Base-by-base conservation (phyloP, 192 early-diverging fungal genomes). In the Backusella tarrabulga region DNA sequence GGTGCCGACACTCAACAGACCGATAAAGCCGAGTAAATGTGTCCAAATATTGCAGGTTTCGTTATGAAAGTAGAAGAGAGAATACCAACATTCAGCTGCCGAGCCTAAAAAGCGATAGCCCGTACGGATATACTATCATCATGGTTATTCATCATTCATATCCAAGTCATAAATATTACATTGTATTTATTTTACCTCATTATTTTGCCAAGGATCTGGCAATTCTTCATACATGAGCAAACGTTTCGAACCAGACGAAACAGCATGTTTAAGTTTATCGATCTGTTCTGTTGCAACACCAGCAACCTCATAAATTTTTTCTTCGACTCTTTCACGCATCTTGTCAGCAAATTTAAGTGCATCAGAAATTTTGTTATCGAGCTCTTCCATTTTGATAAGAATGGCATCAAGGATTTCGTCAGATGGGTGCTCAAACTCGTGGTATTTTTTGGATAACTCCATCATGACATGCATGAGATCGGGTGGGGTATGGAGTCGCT, bases 11-110 rank as follows among this genome's bases (percentile, higher is more conserved):
- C 80, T 82, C 34, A 92, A 70, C 76, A 92, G 88, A 71, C 88
- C 85, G 60, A 89, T 73, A 50, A 90, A 89, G 17, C 88, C 90
- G 50, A 90, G 40, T 9, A 92, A 83, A 83, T 92, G 90, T 19
- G 90, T 89, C 81, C 85, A 92, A 73, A 92, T 92, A 79, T 92
- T 92, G 44, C 89, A 88, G 9, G 91, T 88, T 76, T 92, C 91
- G 70, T 92, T 92, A 77, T 92, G 91, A 50, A 91, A 35, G 44
- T 89, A 89, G 54, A 91, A 87, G 67, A 90, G 84, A 17, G 90
- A 90, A 73, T 86, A 74, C 70, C 87, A 86, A 74, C 89, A 91
- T 66, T 83, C 83, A 8, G 82, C 77, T 26, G 84, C 84, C 21
- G 90, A 85, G 23, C 83, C 80, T 23, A 87, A 72, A 77, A 89